A percentile compares a stretch with the other conserved stretches of the same genome.
Evolutionary conservation across 192 early-diverging fungal genomes (phyloP).

Genomic region (Oehlia diaphana): DNA sequence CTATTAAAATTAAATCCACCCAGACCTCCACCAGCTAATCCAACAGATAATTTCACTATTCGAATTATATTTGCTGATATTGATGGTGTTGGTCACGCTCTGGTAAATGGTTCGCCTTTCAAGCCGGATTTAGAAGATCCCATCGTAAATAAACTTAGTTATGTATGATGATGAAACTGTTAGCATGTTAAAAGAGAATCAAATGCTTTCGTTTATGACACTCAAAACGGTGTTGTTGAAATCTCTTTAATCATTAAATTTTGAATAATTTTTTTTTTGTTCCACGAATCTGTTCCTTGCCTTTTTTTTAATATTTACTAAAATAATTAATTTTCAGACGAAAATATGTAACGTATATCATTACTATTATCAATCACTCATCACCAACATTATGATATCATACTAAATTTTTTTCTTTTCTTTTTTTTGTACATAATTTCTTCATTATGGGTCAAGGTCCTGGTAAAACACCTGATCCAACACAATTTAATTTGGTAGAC

Average conservation of each 20-base stretch:
- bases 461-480: slow-evolving; percentile 33
- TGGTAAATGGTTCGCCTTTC: slow-evolving; percentile 40
- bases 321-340: slow-evolving; percentile 10
- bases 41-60: slow-evolving; percentile 3
- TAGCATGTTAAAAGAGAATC: slow-evolving; percentile 54
- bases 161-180: slow-evolving; percentile 32
- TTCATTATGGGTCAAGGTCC: slow-evolving; percentile 39
- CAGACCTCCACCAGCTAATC: slow-evolving; percentile 6
- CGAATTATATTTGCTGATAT: slow-evolving; percentile 13
- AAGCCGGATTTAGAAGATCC: slow-evolving; percentile 65
- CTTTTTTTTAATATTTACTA: not conserved
- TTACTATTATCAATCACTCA: not conserved
- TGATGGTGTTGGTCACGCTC: too few species aligned
- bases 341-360: slow-evolving; percentile 6
- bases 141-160: slow-evolving; percentile 67
- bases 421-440: slow-evolving; percentile 34
- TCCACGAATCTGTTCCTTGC: too few species aligned
- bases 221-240: slow-evolving; percentile 25
- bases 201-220: slow-evolving; percentile 47
- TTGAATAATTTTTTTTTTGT: not conserved
- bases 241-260: slow-evolving; percentile 33
- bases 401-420: not conserved
- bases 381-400: not conserved
- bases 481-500: slow-evolving; percentile 47
- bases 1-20: slow-evolving; percentile 32